A percentile compares a stretch with the other conserved stretches of the same genome.
Conservation (phyloP, 805 yeast genomes). For the Metschnikowia colocasiae region DNA sequence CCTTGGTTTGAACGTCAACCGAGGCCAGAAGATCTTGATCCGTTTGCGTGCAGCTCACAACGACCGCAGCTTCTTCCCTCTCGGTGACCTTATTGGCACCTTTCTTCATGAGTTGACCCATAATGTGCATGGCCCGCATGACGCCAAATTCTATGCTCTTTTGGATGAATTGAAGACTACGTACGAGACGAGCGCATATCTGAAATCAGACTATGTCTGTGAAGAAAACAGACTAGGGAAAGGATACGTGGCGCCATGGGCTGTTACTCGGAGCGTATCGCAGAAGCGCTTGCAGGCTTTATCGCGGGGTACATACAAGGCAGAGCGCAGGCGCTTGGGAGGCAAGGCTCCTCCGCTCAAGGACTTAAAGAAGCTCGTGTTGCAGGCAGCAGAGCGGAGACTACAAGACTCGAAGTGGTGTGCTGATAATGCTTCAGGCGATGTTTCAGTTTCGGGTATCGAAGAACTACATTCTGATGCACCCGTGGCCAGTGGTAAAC, state of each 20-base stretch:
- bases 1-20: constrained; percentile 79
- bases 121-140: constrained; percentile 77
- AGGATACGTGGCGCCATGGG: constrained; percentile 18
- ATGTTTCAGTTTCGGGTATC: constrained; percentile 23
- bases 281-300: constrained; percentile 42
- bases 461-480: background rate
- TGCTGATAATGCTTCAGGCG: constrained; percentile 14
- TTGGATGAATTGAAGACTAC: constrained; percentile 59
- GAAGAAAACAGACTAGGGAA: constrained; percentile 46
- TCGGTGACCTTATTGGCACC: constrained; percentile 69
- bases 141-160: constrained; percentile 60
- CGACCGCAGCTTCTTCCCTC: constrained; percentile 53
- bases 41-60: constrained; percentile 62
- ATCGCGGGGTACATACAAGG: constrained; percentile 37
- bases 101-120: constrained; percentile 88
- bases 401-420: constrained; percentile 52
- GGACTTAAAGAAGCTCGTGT: constrained; percentile 41
- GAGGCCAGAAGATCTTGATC: constrained; percentile 68
- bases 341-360: constrained; percentile 8
- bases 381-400: constrained; percentile 64
- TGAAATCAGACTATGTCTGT: constrained; percentile 47
- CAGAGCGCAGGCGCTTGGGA: constrained; percentile 37
- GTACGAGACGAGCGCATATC: constrained; percentile 43
- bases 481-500: background rate
- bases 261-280: constrained; percentile 15